Base-by-base conservation (phyloP, 352 stramenopile species). In the Globisporangium viniferum region DNA sequence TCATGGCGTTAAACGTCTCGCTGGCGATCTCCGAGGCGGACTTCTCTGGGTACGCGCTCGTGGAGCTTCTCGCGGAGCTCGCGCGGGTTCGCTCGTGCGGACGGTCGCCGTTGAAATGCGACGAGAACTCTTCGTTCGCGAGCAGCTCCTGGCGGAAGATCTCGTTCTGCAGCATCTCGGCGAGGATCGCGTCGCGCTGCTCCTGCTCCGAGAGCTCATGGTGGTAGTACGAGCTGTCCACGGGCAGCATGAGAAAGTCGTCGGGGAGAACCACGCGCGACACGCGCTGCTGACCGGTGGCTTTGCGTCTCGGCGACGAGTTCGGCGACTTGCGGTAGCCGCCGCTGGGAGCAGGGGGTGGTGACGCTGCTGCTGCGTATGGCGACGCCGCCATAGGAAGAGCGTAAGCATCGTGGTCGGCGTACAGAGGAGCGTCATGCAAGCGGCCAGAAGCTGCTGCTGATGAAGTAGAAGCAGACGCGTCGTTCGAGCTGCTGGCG, bases 161-260 rank as follows among this genome's bases (percentile, higher is more conserved):
- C 72, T 94, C 84, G 59, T 93, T 87, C 68, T 95, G 88, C 54
- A 95, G 58, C 88, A 94, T 95, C 22, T 81, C 80, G 8, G 88
- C 88, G 46, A 95, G 65, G 41, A 85, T 75, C 1, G 82, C 82
- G 63, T 95, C 86, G 49, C 82, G 80, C 46, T 88, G 74, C 59
- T 93, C 86, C 67, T 94, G 88, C 27, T 89, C 84, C 8, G 78
- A 84, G 71, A 89, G 55, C 49, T 67, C 59, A 24, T 64, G 64
- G 39, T 55, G 35, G 31, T 48, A 63, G 49, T 67, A 62, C 8
- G 48, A 35, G 9, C 59, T 70, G 27, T 81, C 74, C 2, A 59
- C 60, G 3, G 88, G 85, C 51, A 95, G 65, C 7, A 79, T 73
- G 48, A 95, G 68, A 51, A 95, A 94, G 69, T 95, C 86, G 10